Conservation (phyloP, 805 yeast species). For the Yarrowia sp. region DNA sequence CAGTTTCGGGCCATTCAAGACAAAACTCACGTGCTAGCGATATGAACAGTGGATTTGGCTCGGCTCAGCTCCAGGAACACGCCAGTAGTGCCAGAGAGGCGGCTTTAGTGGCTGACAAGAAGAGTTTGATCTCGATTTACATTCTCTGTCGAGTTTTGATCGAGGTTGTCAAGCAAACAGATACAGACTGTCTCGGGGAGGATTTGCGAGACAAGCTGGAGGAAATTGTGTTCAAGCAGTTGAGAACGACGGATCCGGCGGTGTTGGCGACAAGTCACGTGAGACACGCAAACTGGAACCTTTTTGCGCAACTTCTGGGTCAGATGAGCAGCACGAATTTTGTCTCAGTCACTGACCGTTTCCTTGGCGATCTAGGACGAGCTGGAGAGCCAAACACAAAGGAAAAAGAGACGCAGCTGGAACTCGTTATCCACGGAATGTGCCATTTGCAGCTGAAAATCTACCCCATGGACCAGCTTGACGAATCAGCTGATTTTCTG, state of each 20-base stretch:
- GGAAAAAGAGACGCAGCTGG: constrained; percentile 67
- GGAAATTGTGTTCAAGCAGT: constrained; percentile 90
- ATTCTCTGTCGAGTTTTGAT: constrained; percentile 89
- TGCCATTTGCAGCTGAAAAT: constrained; percentile 77
- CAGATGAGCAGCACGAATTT: constrained; percentile 87
- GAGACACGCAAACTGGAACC: constrained; percentile 91
- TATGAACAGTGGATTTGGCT: constrained; percentile 14
- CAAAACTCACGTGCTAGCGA: constrained; percentile 33
- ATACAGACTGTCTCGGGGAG: constrained; percentile 73
- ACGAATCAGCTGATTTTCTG: constrained; percentile 90
- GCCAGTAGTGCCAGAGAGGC: constrained; percentile 51
- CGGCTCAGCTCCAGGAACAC: constrained; percentile 35
- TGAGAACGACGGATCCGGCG: constrained; percentile 84
- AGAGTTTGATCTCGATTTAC: constrained; percentile 84
- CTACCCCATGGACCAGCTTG: constrained; percentile 87
- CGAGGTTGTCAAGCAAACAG: constrained; percentile 88
- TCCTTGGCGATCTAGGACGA: constrained; percentile 90
- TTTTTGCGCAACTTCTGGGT: constrained; percentile 87
- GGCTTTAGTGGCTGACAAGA: constrained; percentile 84
- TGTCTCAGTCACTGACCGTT: constrained; percentile 87
- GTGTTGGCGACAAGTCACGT: constrained; percentile 70
- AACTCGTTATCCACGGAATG: constrained; percentile 89
- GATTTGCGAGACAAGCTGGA: constrained; percentile 84
- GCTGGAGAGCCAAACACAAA: constrained; percentile 62
- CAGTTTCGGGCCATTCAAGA: constrained; percentile 11